A percentile compares a stretch with the other conserved stretches of the same genome.
Evolutionary conservation across 495 filamentous ascomycete species (phyloP).

Genomic region (Cetradonia linearis): DNA sequence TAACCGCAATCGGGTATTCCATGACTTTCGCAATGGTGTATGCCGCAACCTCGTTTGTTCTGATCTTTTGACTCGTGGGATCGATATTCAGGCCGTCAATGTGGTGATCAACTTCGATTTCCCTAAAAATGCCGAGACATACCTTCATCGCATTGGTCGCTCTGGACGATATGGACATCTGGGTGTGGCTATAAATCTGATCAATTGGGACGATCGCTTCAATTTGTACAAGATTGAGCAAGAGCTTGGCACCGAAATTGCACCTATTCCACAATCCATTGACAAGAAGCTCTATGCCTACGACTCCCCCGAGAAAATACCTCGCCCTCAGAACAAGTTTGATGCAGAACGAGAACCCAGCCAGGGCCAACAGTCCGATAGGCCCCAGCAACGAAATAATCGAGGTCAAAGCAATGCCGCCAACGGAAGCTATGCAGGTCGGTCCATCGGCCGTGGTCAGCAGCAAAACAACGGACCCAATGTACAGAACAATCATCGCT

Average conservation of each 20-base stretch:
- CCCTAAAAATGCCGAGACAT: constrained; percentile 98
- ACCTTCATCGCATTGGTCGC: constrained; percentile 95
- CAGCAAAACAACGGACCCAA: constrained; percentile 18
- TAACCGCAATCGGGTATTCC: constrained; percentile 94
- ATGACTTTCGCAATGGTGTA: constrained; percentile 96
- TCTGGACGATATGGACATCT: constrained; percentile 96
- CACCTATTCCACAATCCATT: constrained; percentile 84
- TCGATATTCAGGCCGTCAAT: constrained; percentile 99
- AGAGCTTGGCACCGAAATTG: constrained; percentile 93
- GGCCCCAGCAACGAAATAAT: constrained; percentile 11
- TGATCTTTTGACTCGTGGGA: constrained; percentile 93
- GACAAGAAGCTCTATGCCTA: constrained; percentile 99
- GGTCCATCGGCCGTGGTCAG: constrained; percentile 11
- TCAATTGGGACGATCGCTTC: constrained; percentile 98
- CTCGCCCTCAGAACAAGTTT: constrained; percentile 46
- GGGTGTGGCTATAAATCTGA: constrained; percentile 95
- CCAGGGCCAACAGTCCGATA: constrained; percentile 19
- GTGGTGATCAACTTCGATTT: constrained; percentile 99
- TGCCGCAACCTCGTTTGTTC: constrained; percentile 98
- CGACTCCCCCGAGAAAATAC: constrained; percentile 89
- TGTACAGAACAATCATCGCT: constrained; percentile 12
- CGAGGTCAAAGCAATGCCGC: constrained; percentile 11
- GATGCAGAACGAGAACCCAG: constrained; percentile 28
- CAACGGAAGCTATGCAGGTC: constrained; percentile 16
- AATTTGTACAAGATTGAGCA: constrained; percentile 98